phyloP scores from a whole-genome alignment of 2,329 filamentous ascomycete genomes.

The Nemania abortiva region DNA sequence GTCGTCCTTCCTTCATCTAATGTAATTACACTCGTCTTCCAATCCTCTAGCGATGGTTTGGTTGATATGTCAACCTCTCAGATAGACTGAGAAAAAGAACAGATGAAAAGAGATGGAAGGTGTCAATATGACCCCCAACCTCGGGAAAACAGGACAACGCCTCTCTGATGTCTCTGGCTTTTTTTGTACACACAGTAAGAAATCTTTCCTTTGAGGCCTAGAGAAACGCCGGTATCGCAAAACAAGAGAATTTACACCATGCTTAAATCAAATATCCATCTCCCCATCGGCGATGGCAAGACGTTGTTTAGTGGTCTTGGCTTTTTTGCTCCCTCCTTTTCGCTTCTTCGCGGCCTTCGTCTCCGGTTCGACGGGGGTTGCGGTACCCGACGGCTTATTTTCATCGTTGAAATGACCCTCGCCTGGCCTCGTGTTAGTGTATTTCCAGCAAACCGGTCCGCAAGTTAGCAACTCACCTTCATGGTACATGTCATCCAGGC shows the following conservation, averaged over 20 bases:
- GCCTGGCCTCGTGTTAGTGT: conserved; percentile 67
- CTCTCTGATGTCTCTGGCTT: conserved; percentile 35
- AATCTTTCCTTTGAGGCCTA: conserved; percentile 28
- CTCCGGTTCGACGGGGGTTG: conserved; percentile 77
- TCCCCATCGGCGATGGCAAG: conserved; percentile 75
- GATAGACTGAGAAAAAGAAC: background rate
- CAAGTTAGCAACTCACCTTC: conserved; percentile 78
- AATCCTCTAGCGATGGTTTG: conserved; percentile 1
- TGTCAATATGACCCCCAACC: background rate
- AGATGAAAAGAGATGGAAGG: background rate
- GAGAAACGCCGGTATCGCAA: conserved; percentile 37
- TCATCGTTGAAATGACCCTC: conserved; percentile 96
- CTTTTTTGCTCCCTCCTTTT: conserved; percentile 68
- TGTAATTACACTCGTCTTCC: conserved; percentile 24
- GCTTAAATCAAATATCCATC: conserved; percentile 53
- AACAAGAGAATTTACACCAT: conserved; percentile 38
- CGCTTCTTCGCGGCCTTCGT: conserved; percentile 65
- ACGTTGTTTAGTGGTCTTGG: conserved; percentile 76
- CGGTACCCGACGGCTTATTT: conserved; percentile 85
- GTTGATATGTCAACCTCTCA: conserved; percentile 3
- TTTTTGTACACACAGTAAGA: conserved; percentile 37
- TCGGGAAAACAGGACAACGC: conserved; percentile 28
- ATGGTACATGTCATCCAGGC: conserved; percentile 97
- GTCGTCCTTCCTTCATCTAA: conserved; percentile 23
- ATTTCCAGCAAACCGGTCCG: conserved; percentile 10